Percentiles rank a stretch among this genome's conserved stretches.
Conservation (phyloP, 768 basidiomycete species). For the Kwoniella newhampshirensis region DNA sequence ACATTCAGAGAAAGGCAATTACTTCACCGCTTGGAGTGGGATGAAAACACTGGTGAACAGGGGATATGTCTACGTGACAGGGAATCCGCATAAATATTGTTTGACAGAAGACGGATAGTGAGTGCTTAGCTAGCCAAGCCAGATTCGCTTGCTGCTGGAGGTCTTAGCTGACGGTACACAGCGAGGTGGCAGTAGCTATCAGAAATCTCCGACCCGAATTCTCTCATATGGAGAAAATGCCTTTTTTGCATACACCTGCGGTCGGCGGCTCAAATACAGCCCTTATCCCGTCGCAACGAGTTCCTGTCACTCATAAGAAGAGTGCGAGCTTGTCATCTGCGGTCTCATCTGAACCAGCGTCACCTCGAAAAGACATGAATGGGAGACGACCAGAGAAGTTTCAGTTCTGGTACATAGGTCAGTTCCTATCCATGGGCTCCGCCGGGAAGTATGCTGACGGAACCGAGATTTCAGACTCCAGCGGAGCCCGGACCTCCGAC, state of each 20-base stretch:
- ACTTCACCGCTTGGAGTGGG: conserved; percentile 45
- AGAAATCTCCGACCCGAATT: conserved; percentile 32
- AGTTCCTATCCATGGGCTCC: conserved; percentile 14
- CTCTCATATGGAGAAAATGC: conserved; percentile 23
- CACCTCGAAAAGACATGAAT: neutral
- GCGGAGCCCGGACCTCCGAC: conserved; percentile 17
- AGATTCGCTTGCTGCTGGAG: neutral
- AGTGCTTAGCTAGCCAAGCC: conserved; percentile 19
- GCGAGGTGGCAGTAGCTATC: conserved; percentile 39
- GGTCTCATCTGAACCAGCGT: neutral
- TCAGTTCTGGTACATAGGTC: conserved; percentile 50
- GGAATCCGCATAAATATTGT: conserved; percentile 45
- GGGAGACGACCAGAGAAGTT: conserved; percentile 19
- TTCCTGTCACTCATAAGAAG: neutral
- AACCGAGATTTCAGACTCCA: conserved; percentile 29
- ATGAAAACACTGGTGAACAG: conserved; percentile 46
- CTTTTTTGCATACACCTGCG: conserved; percentile 30
- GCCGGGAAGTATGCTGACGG: no score
- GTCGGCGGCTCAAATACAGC: conserved; percentile 9
- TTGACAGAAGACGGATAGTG: conserved; percentile 50
- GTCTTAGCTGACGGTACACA: conserved; percentile 1
- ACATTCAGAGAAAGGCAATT: conserved; percentile 39
- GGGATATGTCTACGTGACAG: conserved; percentile 45
- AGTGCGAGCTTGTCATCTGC: neutral
- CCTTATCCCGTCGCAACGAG: neutral